phyloP scores from a whole-genome alignment of 345 rosid genomes.

The Gossypium sturtianum region DNA sequence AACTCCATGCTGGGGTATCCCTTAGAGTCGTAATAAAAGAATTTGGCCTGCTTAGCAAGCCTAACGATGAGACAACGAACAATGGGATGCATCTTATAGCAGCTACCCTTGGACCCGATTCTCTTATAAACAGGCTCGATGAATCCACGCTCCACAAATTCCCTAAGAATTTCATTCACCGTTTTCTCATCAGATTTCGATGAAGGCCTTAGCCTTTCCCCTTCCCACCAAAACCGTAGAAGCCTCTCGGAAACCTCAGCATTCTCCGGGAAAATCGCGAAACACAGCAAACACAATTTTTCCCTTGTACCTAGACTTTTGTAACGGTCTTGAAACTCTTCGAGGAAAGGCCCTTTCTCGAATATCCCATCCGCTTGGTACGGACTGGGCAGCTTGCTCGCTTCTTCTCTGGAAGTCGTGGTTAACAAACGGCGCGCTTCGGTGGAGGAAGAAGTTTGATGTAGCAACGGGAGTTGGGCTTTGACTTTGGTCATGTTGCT shows the following conservation, averaged over 20 bases:
- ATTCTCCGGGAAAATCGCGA: conserved; percentile 41
- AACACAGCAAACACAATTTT: conserved; percentile 31
- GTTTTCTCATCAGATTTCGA: background rate
- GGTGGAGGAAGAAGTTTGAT: background rate
- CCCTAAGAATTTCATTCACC: background rate
- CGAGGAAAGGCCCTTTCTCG: background rate
- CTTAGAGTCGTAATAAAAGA: conserved; percentile 20
- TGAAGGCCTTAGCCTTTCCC: conserved; percentile 19
- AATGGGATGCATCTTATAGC: conserved; percentile 36
- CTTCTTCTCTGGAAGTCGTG: background rate
- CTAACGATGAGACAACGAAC: conserved; percentile 33
- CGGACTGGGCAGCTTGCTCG: conserved; percentile 14
- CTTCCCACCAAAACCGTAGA: conserved; percentile 51
- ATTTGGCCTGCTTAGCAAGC: conserved; percentile 16
- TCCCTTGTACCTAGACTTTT: background rate
- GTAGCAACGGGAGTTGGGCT: conserved; percentile 27
- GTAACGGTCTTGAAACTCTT: background rate
- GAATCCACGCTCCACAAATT: conserved; percentile 20
- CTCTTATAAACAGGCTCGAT: conserved; percentile 29
- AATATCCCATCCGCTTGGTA: conserved; percentile 11
- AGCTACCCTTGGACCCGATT: conserved; percentile 13
- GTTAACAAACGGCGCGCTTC: background rate
- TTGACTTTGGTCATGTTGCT: conserved; percentile 31
- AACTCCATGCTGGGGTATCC: conserved; percentile 18
- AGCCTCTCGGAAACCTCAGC: conserved; percentile 36